These are phyloP conservation scores for Funneliformis geosporum DNA, from an alignment of 192 early-diverging fungal species.

Conservation along the genomic window DNA sequence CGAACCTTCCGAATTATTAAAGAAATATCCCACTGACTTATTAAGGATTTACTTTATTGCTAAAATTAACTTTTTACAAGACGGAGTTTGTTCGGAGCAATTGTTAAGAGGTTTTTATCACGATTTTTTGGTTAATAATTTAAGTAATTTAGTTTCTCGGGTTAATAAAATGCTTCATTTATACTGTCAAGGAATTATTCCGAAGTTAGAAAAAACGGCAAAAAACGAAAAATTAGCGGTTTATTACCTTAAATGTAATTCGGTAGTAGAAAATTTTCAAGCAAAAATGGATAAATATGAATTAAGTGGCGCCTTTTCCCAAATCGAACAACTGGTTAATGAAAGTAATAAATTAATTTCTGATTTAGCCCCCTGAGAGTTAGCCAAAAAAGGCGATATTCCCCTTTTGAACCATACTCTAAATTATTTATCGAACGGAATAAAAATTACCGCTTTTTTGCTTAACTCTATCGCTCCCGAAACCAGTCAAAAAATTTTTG, in stretches of 20 bases:
- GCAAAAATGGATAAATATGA: background rate
- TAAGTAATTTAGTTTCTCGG: constrained; percentile 14
- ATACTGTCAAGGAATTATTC: background rate
- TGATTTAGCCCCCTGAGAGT: constrained; percentile 5
- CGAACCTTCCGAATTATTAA: constrained; percentile 7
- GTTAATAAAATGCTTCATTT: background rate
- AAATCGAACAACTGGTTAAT: background rate
- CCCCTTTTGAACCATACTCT: background rate
- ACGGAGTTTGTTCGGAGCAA: background rate
- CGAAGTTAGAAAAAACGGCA: background rate
- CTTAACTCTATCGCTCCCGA: background rate
- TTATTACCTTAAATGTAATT: background rate
- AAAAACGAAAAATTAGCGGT: background rate
- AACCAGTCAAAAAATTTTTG: background rate
- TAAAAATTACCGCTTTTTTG: constrained; percentile 13
- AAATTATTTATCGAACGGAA: constrained; percentile 1
- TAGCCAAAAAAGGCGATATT: background rate
- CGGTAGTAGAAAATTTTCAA: background rate
- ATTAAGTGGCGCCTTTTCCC: background rate
- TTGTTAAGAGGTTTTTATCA: background rate
- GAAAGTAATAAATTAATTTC: constrained; percentile 9
- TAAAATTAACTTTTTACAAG: constrained; percentile 19
- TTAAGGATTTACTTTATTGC: constrained; percentile 1
- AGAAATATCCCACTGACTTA: constrained; percentile 22
- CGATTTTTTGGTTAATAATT: constrained; percentile 15